Evolutionary conservation across 805 yeast species (phyloP), one percentile per base, ranked within the genome.

Genomic region (Torulaspora quercuum): DNA sequence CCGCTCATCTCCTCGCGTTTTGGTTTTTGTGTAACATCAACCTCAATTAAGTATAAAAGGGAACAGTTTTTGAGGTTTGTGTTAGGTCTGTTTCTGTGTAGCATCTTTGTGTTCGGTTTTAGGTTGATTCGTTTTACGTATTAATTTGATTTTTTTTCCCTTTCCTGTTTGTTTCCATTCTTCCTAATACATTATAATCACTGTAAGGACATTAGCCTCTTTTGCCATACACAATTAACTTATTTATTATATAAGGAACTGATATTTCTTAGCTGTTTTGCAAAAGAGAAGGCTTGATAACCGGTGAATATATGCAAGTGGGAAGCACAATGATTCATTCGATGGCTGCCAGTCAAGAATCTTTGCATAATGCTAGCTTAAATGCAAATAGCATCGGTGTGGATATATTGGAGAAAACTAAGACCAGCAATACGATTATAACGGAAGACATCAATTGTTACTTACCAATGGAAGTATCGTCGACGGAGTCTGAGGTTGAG

Each of bases 401-500:
- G 13, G 17, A 33, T 7, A 30, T 29, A 3, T 11, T 40, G 8
- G 30, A 35, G 6, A 15, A 14, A 17, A 16, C 30, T 11, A 42
- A 42, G 28, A 26, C 32, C 16, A 25, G n/a, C n/a, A 33, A 27
- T 9, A 25, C 35, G 10, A 25, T 32, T 14, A 42, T 46, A 18
- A 49, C 49, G 20, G 55, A 54, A 33, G 44, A 42, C 23, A 44
- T 48, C 9, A 37, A 42, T 25, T 41, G 48, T 14, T 41, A 45
- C 17, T 31, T 54, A 19, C 57, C 57, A 14, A 47, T 44, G 18
- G 55, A 48, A 10, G 52, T 52, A 3, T 50, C 59, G 3, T 45
- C 55, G 10, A 20, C 43, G 23, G 55, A 45, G 15, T 44, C 54
- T 4, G 51, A 46, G 18, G 45, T 33, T 12, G 48, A 32, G 3